These are phyloP conservation scores for Fusarium keratoplasticum DNA, from an alignment of 2,329 filamentous ascomycete genomes.

Conservation along the genomic window DNA sequence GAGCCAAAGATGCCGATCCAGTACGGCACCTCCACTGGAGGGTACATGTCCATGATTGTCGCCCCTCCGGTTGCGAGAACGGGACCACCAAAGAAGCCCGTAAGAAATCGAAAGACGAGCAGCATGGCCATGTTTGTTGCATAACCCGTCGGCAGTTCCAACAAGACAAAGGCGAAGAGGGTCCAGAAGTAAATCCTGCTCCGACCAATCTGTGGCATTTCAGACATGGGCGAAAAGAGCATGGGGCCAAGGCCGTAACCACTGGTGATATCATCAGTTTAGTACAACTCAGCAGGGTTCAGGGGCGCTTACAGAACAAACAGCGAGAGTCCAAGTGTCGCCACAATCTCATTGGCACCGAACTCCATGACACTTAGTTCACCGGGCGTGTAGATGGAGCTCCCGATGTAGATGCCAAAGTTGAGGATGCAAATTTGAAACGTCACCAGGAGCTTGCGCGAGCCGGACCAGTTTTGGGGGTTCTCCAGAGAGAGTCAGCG, in stretches of 20 bases:
- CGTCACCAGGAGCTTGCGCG: conserved; percentile 1
- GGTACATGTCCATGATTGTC: conserved; percentile 18
- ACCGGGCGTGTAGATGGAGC: conserved; percentile 17
- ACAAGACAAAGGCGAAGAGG: conserved; percentile 23
- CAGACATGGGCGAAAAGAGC: conserved; percentile 33
- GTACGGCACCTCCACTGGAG: conserved; percentile 1
- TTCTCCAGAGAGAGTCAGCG: neutral
- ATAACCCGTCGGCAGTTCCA: conserved; percentile 21
- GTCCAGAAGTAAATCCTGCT: conserved; percentile 30
- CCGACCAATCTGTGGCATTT: conserved; percentile 31
- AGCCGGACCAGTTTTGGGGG: neutral
- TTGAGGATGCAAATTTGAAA: conserved; percentile 11
- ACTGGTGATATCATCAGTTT: neutral
- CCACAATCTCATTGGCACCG: conserved; percentile 2
- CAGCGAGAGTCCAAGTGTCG: neutral
- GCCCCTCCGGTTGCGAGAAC: conserved; percentile 19
- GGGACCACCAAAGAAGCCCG: conserved; percentile 31
- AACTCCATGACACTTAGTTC: conserved; percentile 2
- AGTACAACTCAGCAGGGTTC: neutral
- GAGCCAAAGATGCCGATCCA: conserved; percentile 15
- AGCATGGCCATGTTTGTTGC: conserved; percentile 29
- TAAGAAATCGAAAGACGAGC: conserved; percentile 33
- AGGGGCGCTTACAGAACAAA: neutral
- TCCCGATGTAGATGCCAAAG: conserved; percentile 19
- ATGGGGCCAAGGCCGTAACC: conserved; percentile 25